phyloP scores from a whole-genome alignment of 2,329 filamentous ascomycete genomes.

The Passalora sequoiae region DNA sequence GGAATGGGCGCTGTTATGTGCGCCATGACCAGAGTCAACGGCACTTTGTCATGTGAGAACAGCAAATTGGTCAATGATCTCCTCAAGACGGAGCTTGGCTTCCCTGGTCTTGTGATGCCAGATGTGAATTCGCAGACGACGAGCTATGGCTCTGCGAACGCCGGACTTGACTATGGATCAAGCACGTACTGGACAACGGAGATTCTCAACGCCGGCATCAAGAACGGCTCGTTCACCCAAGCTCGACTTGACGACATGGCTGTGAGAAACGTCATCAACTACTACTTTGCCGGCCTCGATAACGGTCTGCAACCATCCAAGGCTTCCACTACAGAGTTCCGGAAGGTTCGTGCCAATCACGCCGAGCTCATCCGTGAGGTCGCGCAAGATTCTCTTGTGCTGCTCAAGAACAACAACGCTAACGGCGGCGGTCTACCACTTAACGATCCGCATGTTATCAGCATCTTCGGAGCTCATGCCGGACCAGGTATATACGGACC shows the following conservation, averaged over 20 bases:
- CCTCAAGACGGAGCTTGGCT: slow-evolving; percentile 56
- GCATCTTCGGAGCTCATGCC: slow-evolving; percentile 33
- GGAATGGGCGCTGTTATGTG: slow-evolving; percentile 52
- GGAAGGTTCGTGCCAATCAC: slow-evolving; percentile 14
- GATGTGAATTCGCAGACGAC: slow-evolving; percentile 41
- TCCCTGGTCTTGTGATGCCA: slow-evolving; percentile 40
- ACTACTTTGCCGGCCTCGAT: slow-evolving; percentile 18
- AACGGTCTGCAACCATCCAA: slow-evolving; percentile 13
- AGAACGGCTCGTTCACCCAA: slow-evolving; percentile 30
- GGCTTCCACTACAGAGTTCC: slow-evolving; percentile 11
- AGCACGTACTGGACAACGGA: slow-evolving; percentile 24
- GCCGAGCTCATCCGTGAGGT: slow-evolving; percentile 14
- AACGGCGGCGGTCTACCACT: slow-evolving; percentile 41
- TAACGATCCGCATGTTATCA: slow-evolving; percentile 38
- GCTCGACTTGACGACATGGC: slow-evolving; percentile 33
- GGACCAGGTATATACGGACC: slow-evolving; percentile 11
- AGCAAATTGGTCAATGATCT: slow-evolving; percentile 56
- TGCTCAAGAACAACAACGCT: slow-evolving; percentile 59
- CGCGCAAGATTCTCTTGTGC: slow-evolving; percentile 32
- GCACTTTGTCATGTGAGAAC: slow-evolving; percentile 53
- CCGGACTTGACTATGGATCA: slow-evolving; percentile 31
- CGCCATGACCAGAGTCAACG: slow-evolving; percentile 19
- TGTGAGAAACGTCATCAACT: slow-evolving; percentile 24
- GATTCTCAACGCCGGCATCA: slow-evolving; percentile 28
- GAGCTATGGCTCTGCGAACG: slow-evolving; percentile 24